Evolutionary conservation across 208 protist genomes (phyloP).

Genomic region (Leishmania gerbilli): DNA sequence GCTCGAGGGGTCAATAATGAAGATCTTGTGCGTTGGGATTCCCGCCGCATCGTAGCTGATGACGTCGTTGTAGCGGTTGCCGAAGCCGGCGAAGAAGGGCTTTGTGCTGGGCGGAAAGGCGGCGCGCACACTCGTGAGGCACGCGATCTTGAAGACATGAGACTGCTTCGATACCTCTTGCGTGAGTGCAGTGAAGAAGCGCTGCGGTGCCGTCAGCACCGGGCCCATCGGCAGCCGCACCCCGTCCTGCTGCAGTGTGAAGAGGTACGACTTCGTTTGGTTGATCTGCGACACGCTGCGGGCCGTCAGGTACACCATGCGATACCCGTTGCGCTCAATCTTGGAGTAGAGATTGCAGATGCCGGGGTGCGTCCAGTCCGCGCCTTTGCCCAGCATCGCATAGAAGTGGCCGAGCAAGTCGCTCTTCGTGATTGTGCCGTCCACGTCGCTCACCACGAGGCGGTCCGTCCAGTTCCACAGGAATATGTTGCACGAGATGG

Average conservation of each 20-base stretch:
- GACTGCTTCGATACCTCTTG: conserved; percentile 89
- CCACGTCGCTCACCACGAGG: conserved; percentile 98
- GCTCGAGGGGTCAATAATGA: conserved; percentile 86
- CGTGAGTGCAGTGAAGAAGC: conserved; percentile 87
- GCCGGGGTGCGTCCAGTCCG: conserved; percentile 96
- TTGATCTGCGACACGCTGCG: conserved; percentile 89
- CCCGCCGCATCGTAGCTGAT: conserved; percentile 82
- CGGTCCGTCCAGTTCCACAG: conserved; percentile 92
- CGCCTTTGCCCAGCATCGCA: conserved; percentile 81
- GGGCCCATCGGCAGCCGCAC: conserved; percentile 79
- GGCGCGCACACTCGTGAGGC: conserved; percentile 63
- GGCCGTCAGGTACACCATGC: conserved; percentile 93
- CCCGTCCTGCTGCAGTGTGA: conserved; percentile 80
- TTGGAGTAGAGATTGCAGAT: conserved; percentile 93
- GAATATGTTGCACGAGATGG: conserved; percentile 91
- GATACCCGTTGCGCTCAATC: conserved; percentile 95
- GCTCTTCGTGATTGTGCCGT: conserved; percentile 98
- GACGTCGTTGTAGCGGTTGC: conserved; percentile 91
- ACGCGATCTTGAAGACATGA: conserved; percentile 93
- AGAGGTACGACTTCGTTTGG: conserved; percentile 85
- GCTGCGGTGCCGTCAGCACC: conserved; percentile 87
- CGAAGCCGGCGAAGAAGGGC: conserved; percentile 93
- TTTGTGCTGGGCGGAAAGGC: conserved; percentile 72
- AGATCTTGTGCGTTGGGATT: conserved; percentile 84
- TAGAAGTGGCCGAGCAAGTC: conserved; percentile 96